Evolutionary conservation across 2,329 filamentous ascomycete genomes (phyloP), one percentile per base, ranked within the genome.

Genomic region (Chaetothyriales sp.): DNA sequence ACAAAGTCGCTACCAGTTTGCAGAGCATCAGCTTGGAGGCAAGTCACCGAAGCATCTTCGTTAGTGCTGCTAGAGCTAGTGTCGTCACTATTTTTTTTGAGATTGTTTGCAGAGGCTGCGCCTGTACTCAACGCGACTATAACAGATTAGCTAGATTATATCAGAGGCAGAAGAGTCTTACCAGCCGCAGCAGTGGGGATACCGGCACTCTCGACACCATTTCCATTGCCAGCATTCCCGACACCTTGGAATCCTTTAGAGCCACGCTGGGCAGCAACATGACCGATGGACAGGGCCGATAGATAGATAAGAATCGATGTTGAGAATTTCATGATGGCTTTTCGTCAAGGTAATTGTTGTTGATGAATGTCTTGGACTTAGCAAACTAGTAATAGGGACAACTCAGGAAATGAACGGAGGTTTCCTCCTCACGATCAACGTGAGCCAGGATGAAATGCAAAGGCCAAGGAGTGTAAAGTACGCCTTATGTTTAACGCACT

Each of bases 1-100:
- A 52, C 57, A 4, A 18, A 25, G 13, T 50, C 53, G 44, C 57
- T 51, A 46, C 54, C 59, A 50, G 53, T 45, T 44, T 57, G 53
- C 20, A 60, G 22, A 43, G 46, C 57, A 47, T 58, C 56, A 18
- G 33, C 50, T 2, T 48, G 46, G 10, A 56, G 53, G 43, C 54
- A 40, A 40, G 33, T 40, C 33, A 15, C 44, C 18, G 46, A 4
- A 18, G 56, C 53, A 46, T 43, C 43, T 29, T 54, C 10, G 22
- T 25, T 56, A 33, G 29, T 18, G 18, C 47, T 46, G 18, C 46
- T 51, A 10, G 49, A 53, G 22, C 19, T 50, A 44, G 52, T 54
- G 43, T 52, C 51, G 25, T 33, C 50, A 43, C 9, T 52, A 40
- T 47, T 47, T 28, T 53, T 50, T 18, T 46, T 49, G 46, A 43